Base-by-base conservation (phyloP, 306 rosid species). In the Alnus rubra region DNA sequence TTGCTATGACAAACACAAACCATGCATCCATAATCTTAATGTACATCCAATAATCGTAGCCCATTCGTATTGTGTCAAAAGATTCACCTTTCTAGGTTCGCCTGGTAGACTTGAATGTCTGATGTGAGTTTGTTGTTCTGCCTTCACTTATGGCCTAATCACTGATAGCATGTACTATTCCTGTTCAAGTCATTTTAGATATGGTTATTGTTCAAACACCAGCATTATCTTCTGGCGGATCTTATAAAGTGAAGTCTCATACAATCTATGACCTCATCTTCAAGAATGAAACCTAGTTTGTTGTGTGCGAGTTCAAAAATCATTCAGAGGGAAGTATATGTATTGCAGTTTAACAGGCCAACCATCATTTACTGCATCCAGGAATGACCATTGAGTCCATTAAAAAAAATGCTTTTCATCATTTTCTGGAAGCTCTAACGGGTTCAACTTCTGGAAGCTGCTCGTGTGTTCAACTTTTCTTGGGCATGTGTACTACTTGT, bases 101-200 rank as follows among this genome's bases (percentile, higher is more conserved):
- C 52, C 51, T 42, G 31, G 23, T 79, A 18, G 62, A 48, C 67
- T 73, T 79, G 33, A 63, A 59, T 51, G 1, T 53, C 65, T 6
- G 13, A 1, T 45, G 4, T 33, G 42, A 11, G 33, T 73, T 62
- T 64, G 49, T 58, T 69, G 71, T 63, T 74, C 51, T 72, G 79
- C 77, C 42, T 76, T 81, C 72, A 59, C 71, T 72, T 74, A 53
- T 35, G 82, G 44, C 48, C 73, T 74, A 15, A 53, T 78, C 59
- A 50, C n/a, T 74, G 44, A 28, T 10, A 49, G 74, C 72, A 47
- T 77, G 47, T 33, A 47, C 65, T 28, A 39, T 69, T 45, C 74
- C 52, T 37, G 42, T 48, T 78, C 31, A 58, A 78, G 81, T 56
- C 69, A 14, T 11, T 44, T 50, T 4, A 18, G 28, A 44, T 58